These are phyloP conservation scores for Babesia divergens DNA, from an alignment of 169 alveolate species.

Conservation along the genomic window DNA sequence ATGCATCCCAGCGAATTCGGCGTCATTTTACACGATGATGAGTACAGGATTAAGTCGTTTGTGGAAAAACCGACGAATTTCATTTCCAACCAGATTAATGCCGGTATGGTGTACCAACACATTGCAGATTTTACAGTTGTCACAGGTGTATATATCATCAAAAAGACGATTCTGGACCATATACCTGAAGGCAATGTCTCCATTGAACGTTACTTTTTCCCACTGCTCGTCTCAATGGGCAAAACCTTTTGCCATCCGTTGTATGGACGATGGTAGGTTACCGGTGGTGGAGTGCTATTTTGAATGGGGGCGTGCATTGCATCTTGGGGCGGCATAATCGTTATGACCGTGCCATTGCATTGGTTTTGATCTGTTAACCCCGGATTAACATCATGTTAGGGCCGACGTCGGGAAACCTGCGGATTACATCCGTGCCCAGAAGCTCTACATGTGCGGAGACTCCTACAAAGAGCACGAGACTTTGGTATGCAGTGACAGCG, in stretches of 20 bases:
- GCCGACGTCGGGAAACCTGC: slow-evolving; percentile 76
- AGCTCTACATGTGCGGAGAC: slow-evolving; percentile 41
- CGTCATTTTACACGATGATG: slow-evolving; percentile 89
- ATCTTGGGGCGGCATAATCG: too few species aligned
- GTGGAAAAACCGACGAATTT: slow-evolving; percentile 93
- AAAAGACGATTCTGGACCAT: slow-evolving; percentile 81
- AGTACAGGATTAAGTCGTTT: slow-evolving; percentile 82
- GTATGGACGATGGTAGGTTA: slow-evolving; percentile 81
- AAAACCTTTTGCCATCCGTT: slow-evolving; percentile 72
- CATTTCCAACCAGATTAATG: slow-evolving; percentile 86
- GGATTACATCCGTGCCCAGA: slow-evolving; percentile 68
- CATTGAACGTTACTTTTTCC: slow-evolving; percentile 94
- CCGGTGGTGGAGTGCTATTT: too few species aligned
- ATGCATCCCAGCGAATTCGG: slow-evolving; percentile 96
- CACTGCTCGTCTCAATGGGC: slow-evolving; percentile 85
- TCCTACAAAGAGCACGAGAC: not conserved
- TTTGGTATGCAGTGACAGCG: not conserved
- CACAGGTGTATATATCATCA: slow-evolving; percentile 89
- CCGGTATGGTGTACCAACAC: slow-evolving; percentile 78
- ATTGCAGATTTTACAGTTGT: not conserved
- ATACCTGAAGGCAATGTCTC: slow-evolving; percentile 88
- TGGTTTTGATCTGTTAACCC: not conserved
- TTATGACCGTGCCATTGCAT: too few species aligned
- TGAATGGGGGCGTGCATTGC: too few species aligned
- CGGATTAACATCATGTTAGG: slow-evolving; percentile 6